Base-by-base conservation (phyloP, 1,284 basidiomycete genomes). In the Flammula alnicola region DNA sequence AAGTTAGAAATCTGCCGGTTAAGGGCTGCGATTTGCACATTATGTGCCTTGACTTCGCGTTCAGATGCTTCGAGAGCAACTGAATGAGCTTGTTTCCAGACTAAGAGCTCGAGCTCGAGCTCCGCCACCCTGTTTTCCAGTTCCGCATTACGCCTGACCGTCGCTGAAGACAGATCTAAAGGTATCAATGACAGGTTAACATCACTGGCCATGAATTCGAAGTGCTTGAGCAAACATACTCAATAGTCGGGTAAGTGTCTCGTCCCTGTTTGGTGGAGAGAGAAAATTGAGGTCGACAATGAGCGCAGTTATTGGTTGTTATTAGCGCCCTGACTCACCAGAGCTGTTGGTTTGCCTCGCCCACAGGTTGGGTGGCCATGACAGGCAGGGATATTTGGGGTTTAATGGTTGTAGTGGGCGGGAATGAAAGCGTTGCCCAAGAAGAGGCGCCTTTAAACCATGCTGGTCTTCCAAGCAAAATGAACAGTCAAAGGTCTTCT, bases 31-130 rank as follows among this genome's bases (percentile, higher is more conserved):
- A 85, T 72, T 57, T 82, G 82, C 69, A 78, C 78, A 58, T 85
- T 82, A 77, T 84, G 80, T 66, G 78, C 71, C 57, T 79, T 80
- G 48, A 73, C 74, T 49, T 84, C 80, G 39, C 79, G 78, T 49
- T 86, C 82, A 23, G 78, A 77, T 23, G 74, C 70, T 46, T 86
- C 83, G 42, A 83, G 68, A 19, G 77, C 76, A 32, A 74, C 75
- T 14, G 81, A 70, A 59, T 86, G 84, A 23, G 83, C 84, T 60
- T 82, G 77, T 66, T 86, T 87, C 84, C 84, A 86, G 23, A 85
- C 77, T 20, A 74, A 70, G 20, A 88, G 69, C 66, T 90, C 86
- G 30, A 81, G 67, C 64, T 89, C 85, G 46, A 91, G 74, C 56
- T 88, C 84, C 32, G 76, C 71, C 44, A 88, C 75, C 54, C 81